Evolutionary conservation across 768 basidiomycete species (phyloP), one percentile per base, ranked within the genome.

Genomic region (Crucibulum laeve): DNA sequence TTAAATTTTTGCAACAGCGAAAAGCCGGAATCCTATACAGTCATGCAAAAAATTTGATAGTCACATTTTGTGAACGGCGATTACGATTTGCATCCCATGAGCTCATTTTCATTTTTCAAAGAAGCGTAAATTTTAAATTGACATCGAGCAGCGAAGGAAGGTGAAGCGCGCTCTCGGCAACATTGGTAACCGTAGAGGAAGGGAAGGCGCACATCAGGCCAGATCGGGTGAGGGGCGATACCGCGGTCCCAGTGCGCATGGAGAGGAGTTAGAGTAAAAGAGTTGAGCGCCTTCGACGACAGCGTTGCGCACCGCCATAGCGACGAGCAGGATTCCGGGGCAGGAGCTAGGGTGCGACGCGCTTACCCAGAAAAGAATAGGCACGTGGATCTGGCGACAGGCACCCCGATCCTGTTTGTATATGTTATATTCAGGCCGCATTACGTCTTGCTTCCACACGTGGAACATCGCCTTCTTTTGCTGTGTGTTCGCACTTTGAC

Each of bases 221-320:
- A 30, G 28, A 30, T 30, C 28, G 28, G n/a, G n/a, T 30, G n/a
- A n/a, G n/a, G 30, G 40, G 32, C 35, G 34, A 23, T 23, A 23
- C 45, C 36, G 38, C 38, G 25, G 22, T 17, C 15, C 39, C 14
- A 35, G 26, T 36, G 28, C 34, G 45, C n/a, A 7, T 7, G 28
- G 28, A n/a, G 7, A 30, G 28, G n/a, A 7, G 7, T 7, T n/a
- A n/a, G n/a, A 7, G 7, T 8, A 8, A 6, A 8, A 36, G 35
- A 8, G 35, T 36, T 36, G 18, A 36, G 35, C 35, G 7, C 18
- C 8, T 19, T 11, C 7, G 7, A 30, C 8, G 19, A 24, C 13
- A 48, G 45, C 35, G 37, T 45, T 35, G 22, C 23, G 53, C 59
- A 65, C 58, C 41, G 65, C 65, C 62, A 55, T 61, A 59, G 59